Conservation (phyloP, 768 basidiomycete genomes). For the Suillus placidus region DNA sequence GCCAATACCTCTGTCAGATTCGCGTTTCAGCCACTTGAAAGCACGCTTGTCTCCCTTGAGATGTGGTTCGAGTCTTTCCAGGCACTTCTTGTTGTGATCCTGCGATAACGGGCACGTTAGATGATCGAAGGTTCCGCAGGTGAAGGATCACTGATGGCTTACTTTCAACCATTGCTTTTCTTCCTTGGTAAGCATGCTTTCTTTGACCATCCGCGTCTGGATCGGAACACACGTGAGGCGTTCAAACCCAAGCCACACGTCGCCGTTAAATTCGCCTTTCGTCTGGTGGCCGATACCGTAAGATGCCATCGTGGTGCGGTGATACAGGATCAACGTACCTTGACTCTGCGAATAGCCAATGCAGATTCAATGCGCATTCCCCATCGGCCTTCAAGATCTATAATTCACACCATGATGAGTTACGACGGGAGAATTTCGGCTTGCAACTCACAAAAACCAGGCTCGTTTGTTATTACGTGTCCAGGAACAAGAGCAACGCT, state of each 20-base stretch:
- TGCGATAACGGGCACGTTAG: constrained; percentile 30
- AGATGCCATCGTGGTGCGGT: constrained; percentile 3
- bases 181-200: constrained; percentile 78
- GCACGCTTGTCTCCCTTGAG: constrained; percentile 82
- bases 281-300: constrained; percentile 48
- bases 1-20: constrained; percentile 76
- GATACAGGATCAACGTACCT: constrained; percentile 31
- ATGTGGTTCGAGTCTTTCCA: constrained; percentile 61
- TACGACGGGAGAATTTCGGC: constrained; percentile 13
- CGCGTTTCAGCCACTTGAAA: constrained; percentile 76
- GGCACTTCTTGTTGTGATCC: constrained; percentile 82
- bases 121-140: constrained; percentile 5
- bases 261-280: constrained; percentile 67
- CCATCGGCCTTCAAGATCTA: constrained; percentile 77
- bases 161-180: constrained; percentile 89
- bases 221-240: constrained; percentile 94
- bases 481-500: constrained; percentile 76
- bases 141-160: constrained; percentile 23
- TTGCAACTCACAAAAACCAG: constrained; percentile 77
- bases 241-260: constrained; percentile 88
- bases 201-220: constrained; percentile 87
- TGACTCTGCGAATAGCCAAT: constrained; percentile 67
- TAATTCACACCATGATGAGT: constrained; percentile 19
- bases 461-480: constrained; percentile 92
- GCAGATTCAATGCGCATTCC: constrained; percentile 94